Percentiles rank a stretch among this genome's conserved stretches.
These are phyloP conservation scores for Apiotrichum siamense DNA, from an alignment of 1,284 basidiomycete species.

Conservation along the genomic window DNA sequence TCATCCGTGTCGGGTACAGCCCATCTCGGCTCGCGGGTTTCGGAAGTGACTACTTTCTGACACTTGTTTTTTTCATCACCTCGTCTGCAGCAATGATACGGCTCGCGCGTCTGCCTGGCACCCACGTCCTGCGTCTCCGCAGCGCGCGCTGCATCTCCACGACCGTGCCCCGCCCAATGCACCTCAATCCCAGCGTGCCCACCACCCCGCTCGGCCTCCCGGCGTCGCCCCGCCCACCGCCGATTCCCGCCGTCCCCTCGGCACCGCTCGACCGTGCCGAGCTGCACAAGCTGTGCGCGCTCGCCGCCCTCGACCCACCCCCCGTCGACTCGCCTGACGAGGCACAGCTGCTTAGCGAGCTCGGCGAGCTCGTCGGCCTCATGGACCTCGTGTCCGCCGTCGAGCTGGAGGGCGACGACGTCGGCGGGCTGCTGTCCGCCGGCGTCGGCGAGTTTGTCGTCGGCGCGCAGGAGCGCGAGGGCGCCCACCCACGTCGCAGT, in stretches of 20 bases:
- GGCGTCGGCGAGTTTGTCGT: slow-evolving; percentile 12
- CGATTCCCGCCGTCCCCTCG: slow-evolving; percentile 6
- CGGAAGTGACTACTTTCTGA: no score
- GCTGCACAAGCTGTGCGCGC: slow-evolving; percentile 10
- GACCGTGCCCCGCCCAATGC: not conserved
- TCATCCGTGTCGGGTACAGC: no score
- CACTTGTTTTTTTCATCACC: not conserved
- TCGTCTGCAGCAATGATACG: not conserved
- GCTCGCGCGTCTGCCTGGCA: not conserved
- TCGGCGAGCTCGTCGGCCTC: slow-evolving; percentile 19
- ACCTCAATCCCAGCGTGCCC: slow-evolving; percentile 4
- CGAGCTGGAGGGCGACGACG: slow-evolving; percentile 7
- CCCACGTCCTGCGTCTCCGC: not conserved
- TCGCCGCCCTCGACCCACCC: slow-evolving; percentile 17
- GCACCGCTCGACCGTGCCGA: slow-evolving; percentile 5
- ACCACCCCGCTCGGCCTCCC: slow-evolving; percentile 9
- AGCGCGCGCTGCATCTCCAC: not conserved
- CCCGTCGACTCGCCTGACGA: slow-evolving; percentile 8
- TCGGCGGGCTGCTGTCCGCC: slow-evolving; percentile 7
- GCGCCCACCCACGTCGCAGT: no score
- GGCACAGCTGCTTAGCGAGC: slow-evolving; percentile 8
- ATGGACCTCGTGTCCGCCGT: slow-evolving; percentile 20
- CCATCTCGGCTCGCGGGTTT: no score
- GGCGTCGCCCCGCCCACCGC: slow-evolving; percentile 3
- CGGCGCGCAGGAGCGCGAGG: not conserved